Percentiles rank a stretch among this genome's conserved stretches.
phyloP scores from a whole-genome alignment of 352 stramenopile genomes.

The Globisporangium cylindrosporum region DNA sequence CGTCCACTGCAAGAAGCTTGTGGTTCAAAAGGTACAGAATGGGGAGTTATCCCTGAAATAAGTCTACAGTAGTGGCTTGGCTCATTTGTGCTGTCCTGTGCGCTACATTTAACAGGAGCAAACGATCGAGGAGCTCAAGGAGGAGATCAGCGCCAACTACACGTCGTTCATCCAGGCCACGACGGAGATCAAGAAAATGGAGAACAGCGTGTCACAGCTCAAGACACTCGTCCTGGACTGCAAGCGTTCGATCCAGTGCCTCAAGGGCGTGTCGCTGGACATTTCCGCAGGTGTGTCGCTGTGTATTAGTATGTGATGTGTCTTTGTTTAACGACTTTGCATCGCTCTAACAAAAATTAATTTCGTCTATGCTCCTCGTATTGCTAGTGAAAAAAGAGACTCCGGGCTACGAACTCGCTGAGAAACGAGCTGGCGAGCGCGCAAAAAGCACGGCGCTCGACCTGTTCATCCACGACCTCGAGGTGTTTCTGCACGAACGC shows the following conservation, averaged over 20 bases:
- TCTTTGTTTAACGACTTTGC: not conserved
- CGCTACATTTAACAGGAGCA: constrained; percentile 40
- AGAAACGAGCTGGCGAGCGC: constrained; percentile 46
- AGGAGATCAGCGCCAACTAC: constrained; percentile 83
- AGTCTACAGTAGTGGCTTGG: not conserved
- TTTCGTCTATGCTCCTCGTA: not conserved
- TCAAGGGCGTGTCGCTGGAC: constrained; percentile 55
- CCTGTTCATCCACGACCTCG: constrained; percentile 62
- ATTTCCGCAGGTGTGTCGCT: constrained; percentile 30
- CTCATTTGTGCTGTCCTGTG: not conserved
- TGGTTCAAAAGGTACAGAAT: constrained; percentile 56
- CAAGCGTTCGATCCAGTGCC: constrained; percentile 57
- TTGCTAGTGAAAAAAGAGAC: constrained; percentile 35
- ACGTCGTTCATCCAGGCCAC: constrained; percentile 73
- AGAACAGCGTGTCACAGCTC: constrained; percentile 81
- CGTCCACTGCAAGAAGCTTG: constrained; percentile 66
- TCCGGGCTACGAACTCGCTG: constrained; percentile 36
- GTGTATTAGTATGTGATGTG: not conserved
- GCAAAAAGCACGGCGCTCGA: constrained; percentile 51
- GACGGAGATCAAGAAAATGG: constrained; percentile 78
- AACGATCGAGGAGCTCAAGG: constrained; percentile 81
- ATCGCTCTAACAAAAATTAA: not conserved
- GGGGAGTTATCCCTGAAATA: not conserved
- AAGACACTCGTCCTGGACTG: constrained; percentile 74
- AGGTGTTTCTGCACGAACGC: constrained; percentile 63